Conservation (phyloP, 1,284 basidiomycete species). For the Microbotryomycetes sp. region DNA sequence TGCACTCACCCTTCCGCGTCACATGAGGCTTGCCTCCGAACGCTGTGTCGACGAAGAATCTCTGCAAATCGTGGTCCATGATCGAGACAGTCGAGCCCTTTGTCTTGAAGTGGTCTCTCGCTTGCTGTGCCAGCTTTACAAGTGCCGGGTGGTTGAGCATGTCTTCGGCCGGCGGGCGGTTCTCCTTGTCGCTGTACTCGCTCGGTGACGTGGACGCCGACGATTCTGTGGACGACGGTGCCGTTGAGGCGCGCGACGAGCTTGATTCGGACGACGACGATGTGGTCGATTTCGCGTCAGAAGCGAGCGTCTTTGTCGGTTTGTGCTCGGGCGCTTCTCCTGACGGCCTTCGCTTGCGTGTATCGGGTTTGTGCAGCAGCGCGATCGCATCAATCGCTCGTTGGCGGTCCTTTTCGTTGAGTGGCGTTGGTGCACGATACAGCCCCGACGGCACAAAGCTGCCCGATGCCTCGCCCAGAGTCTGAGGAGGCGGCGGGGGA, state of each 20-base stretch:
- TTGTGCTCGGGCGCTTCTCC: background rate
- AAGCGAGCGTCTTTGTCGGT: background rate
- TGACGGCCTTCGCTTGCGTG: background rate
- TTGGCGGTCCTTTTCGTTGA: constrained; percentile 16
- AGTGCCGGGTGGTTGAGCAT: constrained; percentile 1
- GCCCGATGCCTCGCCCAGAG: constrained; percentile 6
- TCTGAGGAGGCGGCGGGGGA: constrained; percentile 24
- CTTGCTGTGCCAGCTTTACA: constrained; percentile 14
- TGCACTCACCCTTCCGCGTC: constrained; percentile 13
- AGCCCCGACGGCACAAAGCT: constrained; percentile 11
- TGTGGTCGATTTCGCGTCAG: background rate
- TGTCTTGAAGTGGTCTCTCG: constrained; percentile 14
- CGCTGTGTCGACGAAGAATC: constrained; percentile 18
- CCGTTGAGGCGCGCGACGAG: background rate
- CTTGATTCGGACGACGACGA: background rate
- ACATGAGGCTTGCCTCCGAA: constrained; percentile 2
- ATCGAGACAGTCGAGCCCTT: constrained; percentile 16
- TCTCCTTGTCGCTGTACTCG: background rate
- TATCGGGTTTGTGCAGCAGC: background rate
- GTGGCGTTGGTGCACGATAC: constrained; percentile 16
- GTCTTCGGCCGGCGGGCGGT: background rate
- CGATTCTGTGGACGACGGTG: background rate
- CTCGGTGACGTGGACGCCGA: no score
- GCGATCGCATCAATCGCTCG: constrained; percentile 22
- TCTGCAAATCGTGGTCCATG: constrained; percentile 22